These are phyloP conservation scores for Aspergillus coremiiformis DNA, from an alignment of 495 filamentous ascomycete genomes.

Conservation along the genomic window DNA sequence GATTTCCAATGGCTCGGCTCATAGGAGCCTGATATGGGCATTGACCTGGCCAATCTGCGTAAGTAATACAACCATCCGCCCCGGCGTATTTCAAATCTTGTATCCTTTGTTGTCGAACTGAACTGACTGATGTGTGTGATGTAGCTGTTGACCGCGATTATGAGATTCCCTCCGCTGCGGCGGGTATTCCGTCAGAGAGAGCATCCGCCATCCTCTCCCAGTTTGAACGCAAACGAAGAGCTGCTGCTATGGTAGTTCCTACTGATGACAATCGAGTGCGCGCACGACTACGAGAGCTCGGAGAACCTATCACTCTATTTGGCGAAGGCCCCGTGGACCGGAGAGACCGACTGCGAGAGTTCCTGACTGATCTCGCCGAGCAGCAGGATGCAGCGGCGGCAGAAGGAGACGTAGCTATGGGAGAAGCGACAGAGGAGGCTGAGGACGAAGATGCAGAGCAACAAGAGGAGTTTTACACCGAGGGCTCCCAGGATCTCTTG, in stretches of 20 bases:
- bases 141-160: slow-evolving; percentile 81
- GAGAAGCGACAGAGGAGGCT: slow-evolving; percentile 32
- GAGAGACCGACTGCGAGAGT: slow-evolving; percentile 76
- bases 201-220: slow-evolving; percentile 85
- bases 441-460: slow-evolving; percentile 59
- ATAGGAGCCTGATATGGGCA: slow-evolving; percentile 57
- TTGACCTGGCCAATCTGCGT: slow-evolving; percentile 77
- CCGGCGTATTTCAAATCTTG: background rate
- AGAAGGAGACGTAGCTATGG: slow-evolving; percentile 60
- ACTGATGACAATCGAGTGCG: slow-evolving; percentile 90
- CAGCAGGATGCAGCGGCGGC: slow-evolving; percentile 48
- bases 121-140: background rate
- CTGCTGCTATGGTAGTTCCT: slow-evolving; percentile 86
- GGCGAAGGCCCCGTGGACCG: slow-evolving; percentile 84
- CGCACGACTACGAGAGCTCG: slow-evolving; percentile 68
- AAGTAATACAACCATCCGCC: slow-evolving; percentile 27
- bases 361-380: slow-evolving; percentile 70
- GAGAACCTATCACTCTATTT: slow-evolving; percentile 90
- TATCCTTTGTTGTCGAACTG: background rate
- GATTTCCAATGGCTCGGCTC: slow-evolving; percentile 15
- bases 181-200: slow-evolving; percentile 77
- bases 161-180: slow-evolving; percentile 60
- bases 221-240: slow-evolving; percentile 80
- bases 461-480: slow-evolving; percentile 95
- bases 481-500: slow-evolving; percentile 65